A percentile compares a stretch with the other conserved stretches of the same genome.
Evolutionary conservation across 345 rosid species (phyloP).

Genomic region (Boechera stricta): DNA sequence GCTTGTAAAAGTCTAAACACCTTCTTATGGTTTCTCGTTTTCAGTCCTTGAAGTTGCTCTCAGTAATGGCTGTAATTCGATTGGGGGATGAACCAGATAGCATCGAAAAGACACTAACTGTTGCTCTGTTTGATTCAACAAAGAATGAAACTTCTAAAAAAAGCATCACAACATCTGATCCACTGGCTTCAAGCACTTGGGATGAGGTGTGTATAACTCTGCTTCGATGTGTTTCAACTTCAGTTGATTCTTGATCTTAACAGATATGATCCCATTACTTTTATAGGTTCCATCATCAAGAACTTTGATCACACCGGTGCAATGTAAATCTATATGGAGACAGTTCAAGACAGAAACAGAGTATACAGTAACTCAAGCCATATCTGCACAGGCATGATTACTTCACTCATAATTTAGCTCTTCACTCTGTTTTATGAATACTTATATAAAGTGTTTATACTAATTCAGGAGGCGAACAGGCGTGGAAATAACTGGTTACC

Average conservation of each 20-base stretch:
- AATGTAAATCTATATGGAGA: slow-evolving; percentile 95
- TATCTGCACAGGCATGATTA: slow-evolving; percentile 88
- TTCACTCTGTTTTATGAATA: slow-evolving; percentile 9
- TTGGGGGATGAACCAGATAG: slow-evolving; percentile 69
- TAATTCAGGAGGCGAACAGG: slow-evolving; percentile 84
- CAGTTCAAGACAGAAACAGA: slow-evolving; percentile 96
- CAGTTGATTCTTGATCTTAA: slow-evolving; percentile 7
- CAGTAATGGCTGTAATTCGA: slow-evolving; percentile 81
- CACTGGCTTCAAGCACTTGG: slow-evolving; percentile 92
- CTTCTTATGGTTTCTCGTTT: slow-evolving; percentile 21
- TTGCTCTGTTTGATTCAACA: slow-evolving; percentile 63
- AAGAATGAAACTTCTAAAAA: slow-evolving; percentile 51
- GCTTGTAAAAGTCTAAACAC: not conserved
- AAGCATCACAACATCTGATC: slow-evolving; percentile 60
- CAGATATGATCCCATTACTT: not conserved
- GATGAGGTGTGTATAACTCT: slow-evolving; percentile 57
- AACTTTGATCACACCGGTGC: slow-evolving; percentile 89
- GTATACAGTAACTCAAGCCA: slow-evolving; percentile 90
- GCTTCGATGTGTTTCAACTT: slow-evolving; percentile 1
- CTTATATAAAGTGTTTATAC: not conserved
- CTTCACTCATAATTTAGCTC: not conserved
- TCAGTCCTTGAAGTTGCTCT: slow-evolving; percentile 86
- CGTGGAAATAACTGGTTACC: slow-evolving; percentile 93
- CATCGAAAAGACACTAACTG: slow-evolving; percentile 60
- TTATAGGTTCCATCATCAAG: slow-evolving; percentile 71